Evolutionary conservation across 371 early-diverging fungal species (phyloP).

Genomic region (Globomyces sp.): DNA sequence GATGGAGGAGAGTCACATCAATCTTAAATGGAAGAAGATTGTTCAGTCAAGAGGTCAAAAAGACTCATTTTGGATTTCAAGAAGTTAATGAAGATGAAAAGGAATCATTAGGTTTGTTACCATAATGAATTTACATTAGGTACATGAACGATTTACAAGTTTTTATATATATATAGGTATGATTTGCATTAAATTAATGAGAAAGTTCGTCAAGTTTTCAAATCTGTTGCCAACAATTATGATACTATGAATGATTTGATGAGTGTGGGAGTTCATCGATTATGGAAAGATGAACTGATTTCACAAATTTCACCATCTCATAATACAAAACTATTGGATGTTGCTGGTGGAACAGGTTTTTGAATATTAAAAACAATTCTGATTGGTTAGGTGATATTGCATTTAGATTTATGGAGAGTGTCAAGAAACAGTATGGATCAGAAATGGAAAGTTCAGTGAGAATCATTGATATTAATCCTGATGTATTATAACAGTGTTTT

Average conservation of each 20-base stretch:
- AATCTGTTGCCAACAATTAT: slow-evolving; percentile 88
- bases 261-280: slow-evolving; percentile 89
- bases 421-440: slow-evolving; percentile 57
- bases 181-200: no score
- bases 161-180: no score
- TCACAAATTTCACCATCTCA: slow-evolving; percentile 79
- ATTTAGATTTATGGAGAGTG: slow-evolving; percentile 81
- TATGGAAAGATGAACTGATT: slow-evolving; percentile 95
- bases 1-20: no score
- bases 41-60: neutral
- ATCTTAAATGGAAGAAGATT: no score
- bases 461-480: slow-evolving; percentile 55
- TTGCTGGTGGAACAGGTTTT: slow-evolving; percentile 92
- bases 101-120: neutral
- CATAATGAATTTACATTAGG: slow-evolving; percentile 1
- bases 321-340: slow-evolving; percentile 86
- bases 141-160: slow-evolving; percentile 20
- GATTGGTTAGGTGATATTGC: slow-evolving; percentile 75
- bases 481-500: slow-evolving; percentile 61
- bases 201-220: slow-evolving; percentile 62
- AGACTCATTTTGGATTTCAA: neutral
- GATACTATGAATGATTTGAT: slow-evolving; percentile 96
- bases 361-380: slow-evolving; percentile 34
- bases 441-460: slow-evolving; percentile 66
- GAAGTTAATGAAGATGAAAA: neutral